Evolutionary conservation across 768 basidiomycete species (phyloP).

Genomic region (Boletus tomentosulus): DNA sequence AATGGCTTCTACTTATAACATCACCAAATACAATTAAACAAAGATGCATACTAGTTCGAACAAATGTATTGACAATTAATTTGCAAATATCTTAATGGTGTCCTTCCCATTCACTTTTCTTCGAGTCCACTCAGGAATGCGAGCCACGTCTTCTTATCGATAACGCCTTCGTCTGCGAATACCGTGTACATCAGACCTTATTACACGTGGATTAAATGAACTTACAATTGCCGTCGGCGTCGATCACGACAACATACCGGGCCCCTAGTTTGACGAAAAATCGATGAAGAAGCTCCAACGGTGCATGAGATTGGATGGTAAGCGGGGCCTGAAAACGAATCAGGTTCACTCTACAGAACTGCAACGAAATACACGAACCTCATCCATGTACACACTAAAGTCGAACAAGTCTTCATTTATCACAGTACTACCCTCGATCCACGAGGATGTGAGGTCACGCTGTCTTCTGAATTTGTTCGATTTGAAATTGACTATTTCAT

Average conservation of each 20-base stretch:
- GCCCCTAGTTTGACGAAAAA: constrained; percentile 94
- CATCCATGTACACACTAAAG: constrained; percentile 87
- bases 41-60: background rate
- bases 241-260: constrained; percentile 81
- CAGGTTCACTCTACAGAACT: background rate
- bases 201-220: constrained; percentile 2
- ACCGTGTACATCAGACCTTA: background rate
- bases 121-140: constrained; percentile 78
- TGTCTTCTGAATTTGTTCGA: constrained; percentile 38
- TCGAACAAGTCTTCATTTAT: constrained; percentile 57
- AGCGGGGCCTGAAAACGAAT: constrained; percentile 66
- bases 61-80: background rate
- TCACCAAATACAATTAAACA: constrained; percentile 13
- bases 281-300: constrained; percentile 89
- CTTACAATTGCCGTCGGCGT: constrained; percentile 79
- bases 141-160: constrained; percentile 94
- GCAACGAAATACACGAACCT: constrained; percentile 41
- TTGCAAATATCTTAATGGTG: background rate
- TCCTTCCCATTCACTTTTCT: constrained; percentile 38
- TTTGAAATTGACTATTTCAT: constrained; percentile 65
- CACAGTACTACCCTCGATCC: constrained; percentile 36
- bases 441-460: constrained; percentile 49
- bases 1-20: constrained; percentile 25
- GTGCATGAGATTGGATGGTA: constrained; percentile 76
- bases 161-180: constrained; percentile 73